Percentiles rank a stretch among this genome's conserved stretches.
These are phyloP conservation scores for Trichoderma semiorbis DNA, from an alignment of 2,329 filamentous ascomycete species.

Conservation along the genomic window DNA sequence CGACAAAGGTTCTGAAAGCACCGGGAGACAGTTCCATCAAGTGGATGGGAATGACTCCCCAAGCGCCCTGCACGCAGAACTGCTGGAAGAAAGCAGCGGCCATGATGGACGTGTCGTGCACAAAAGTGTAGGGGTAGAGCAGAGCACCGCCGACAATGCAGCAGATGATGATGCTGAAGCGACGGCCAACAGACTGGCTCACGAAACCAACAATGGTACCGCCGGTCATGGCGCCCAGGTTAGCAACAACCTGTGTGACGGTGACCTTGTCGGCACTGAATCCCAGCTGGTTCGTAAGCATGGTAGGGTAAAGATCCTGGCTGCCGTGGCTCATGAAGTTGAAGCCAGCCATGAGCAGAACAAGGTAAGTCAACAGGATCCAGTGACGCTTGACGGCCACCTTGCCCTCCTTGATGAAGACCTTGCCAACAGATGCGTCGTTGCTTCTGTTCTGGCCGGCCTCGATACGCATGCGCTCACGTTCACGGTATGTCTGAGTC, in stretches of 20 bases:
- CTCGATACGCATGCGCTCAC: conserved; percentile 58
- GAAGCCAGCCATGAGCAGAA: conserved; percentile 85
- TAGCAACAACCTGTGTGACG: conserved; percentile 68
- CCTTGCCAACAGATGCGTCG: conserved; percentile 41
- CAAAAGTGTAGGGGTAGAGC: conserved; percentile 79
- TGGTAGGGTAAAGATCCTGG: conserved; percentile 59
- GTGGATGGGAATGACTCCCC: conserved; percentile 74
- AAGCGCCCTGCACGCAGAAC: conserved; percentile 73
- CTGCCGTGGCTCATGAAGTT: conserved; percentile 87
- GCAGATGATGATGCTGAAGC: conserved; percentile 65
- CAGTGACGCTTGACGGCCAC: conserved; percentile 77
- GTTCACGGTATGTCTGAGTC: conserved; percentile 68
- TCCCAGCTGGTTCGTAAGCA: conserved; percentile 54
- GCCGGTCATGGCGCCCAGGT: conserved; percentile 67
- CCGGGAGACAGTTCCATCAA: conserved; percentile 73
- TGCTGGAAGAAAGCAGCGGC: conserved; percentile 82
- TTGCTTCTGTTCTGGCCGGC: conserved; percentile 25
- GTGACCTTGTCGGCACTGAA: conserved; percentile 57
- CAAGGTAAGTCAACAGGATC: conserved; percentile 75
- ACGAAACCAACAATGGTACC: conserved; percentile 64
- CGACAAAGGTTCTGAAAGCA: conserved; percentile 69
- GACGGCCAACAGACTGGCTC: conserved; percentile 66
- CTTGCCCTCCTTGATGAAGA: conserved; percentile 73
- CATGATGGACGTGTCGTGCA: conserved; percentile 59
- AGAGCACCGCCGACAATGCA: conserved; percentile 67